Evolutionary conservation across 78 protist species (phyloP).

Genomic region (Chrysochromulina tobinii): DNA sequence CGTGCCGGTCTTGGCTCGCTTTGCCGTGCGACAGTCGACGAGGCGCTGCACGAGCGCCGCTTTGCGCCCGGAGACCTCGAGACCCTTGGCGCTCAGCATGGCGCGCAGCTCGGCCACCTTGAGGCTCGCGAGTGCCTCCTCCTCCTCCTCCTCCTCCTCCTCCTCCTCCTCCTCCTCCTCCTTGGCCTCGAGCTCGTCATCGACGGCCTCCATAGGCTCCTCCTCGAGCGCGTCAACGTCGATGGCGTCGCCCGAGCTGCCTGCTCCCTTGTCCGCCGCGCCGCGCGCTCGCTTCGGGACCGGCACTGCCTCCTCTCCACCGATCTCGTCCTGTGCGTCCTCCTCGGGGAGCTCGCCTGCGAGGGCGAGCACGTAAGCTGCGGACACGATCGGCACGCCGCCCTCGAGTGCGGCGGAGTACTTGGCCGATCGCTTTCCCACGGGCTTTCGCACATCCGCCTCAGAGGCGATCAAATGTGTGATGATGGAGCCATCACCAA

Average conservation of each 20-base stretch:
- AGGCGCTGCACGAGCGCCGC: neutral
- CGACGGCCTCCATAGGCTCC: neutral
- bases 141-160: neutral
- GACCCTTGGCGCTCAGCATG: neutral
- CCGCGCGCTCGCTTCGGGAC: too few relatives aligned
- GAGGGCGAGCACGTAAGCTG: neutral
- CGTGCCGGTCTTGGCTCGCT: neutral
- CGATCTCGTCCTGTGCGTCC: too few relatives aligned
- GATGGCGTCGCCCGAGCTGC: too few relatives aligned
- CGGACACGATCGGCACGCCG: neutral
- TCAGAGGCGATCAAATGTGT: neutral
- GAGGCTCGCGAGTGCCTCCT: neutral
- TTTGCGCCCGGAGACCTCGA: neutral
- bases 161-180: neutral
- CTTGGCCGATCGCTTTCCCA: neutral
- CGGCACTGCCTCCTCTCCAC: too few relatives aligned
- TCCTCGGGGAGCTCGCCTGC: neutral
- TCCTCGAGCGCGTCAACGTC: neutral
- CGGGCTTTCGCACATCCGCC: neutral
- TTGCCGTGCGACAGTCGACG: neutral
- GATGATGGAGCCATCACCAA: neutral
- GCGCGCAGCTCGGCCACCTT: slow-evolving; percentile 12
- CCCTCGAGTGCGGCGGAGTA: neutral
- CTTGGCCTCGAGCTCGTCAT: neutral
- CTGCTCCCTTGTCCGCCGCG: too few relatives aligned